Conservation (phyloP, 2,329 filamentous ascomycete species). For the Aspergillus hiratsukae region DNA sequence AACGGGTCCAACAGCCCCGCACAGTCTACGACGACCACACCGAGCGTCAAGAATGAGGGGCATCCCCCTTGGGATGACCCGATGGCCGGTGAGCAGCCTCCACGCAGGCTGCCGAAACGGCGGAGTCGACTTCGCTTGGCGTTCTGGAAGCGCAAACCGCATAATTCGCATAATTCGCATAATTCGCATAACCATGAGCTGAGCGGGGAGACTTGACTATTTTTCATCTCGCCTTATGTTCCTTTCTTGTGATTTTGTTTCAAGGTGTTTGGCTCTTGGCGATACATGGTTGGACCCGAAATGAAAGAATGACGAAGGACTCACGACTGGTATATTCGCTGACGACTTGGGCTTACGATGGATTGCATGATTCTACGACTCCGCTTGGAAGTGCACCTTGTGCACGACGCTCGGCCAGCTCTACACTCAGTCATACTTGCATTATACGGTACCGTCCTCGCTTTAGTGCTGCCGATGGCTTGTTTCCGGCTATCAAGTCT, state of each 20-base stretch:
- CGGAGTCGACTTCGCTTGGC: conserved; percentile 38
- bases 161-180: conserved; percentile 23
- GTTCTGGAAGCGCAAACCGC: conserved; percentile 37
- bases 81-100: conserved; percentile 13
- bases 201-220: conserved; percentile 28
- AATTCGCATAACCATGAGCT: conserved; percentile 27
- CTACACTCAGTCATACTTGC: neutral
- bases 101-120: conserved; percentile 31
- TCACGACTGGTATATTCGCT: conserved; percentile 23
- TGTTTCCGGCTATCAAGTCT: conserved; percentile 2
- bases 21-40: conserved; percentile 24
- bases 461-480: neutral
- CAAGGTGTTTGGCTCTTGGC: conserved; percentile 12
- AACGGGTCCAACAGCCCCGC: conserved; percentile 24
- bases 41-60: conserved; percentile 23
- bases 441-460: neutral
- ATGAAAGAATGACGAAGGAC: conserved; percentile 15
- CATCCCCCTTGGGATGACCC: conserved; percentile 20
- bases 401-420: neutral
- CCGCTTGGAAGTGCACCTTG: conserved; percentile 14
- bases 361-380: conserved; percentile 29
- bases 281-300: conserved; percentile 9
- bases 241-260: conserved; percentile 10
- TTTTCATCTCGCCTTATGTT: conserved; percentile 2
- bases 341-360: conserved; percentile 23